Conservation (phyloP, 805 yeast genomes). For the Metschnikowia sp. region DNA sequence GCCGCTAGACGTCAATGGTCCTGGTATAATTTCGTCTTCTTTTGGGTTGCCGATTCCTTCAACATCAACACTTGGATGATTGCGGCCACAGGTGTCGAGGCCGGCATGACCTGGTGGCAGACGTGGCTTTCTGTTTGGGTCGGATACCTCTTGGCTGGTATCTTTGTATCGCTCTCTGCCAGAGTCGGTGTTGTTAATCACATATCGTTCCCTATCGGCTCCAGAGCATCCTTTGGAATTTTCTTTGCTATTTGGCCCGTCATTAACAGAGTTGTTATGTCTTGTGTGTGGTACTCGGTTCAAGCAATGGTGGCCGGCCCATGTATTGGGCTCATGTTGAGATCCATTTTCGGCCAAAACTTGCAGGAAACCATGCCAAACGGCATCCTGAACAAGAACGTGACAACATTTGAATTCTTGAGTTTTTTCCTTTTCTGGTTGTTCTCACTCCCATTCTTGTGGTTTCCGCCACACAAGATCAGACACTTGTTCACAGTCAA, state of each 20-base stretch:
- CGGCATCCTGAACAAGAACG: constrained; percentile 53
- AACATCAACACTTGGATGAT: constrained; percentile 90
- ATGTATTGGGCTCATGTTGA: constrained; percentile 66
- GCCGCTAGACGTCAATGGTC: constrained; percentile 74
- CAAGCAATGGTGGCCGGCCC: constrained; percentile 85
- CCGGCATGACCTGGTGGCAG: constrained; percentile 82
- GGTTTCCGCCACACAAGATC: constrained; percentile 77
- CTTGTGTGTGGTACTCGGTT: constrained; percentile 83
- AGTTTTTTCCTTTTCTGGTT: constrained; percentile 82
- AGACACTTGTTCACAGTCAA: constrained; percentile 83
- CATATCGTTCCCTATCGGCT: constrained; percentile 78
- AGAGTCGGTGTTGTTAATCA: constrained; percentile 81
- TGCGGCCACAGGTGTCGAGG: constrained; percentile 76
- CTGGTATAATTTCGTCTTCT: constrained; percentile 75
- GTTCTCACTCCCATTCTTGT: constrained; percentile 72
- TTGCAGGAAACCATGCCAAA: constrained; percentile 61
- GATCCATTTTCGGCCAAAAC: constrained; percentile 65
- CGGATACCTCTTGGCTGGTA: constrained; percentile 70
- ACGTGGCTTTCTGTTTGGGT: constrained; percentile 87
- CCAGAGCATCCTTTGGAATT: constrained; percentile 80
- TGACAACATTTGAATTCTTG: constrained; percentile 70
- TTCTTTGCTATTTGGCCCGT: constrained; percentile 89
- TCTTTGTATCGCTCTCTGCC: constrained; percentile 67
- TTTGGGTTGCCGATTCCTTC: constrained; percentile 89
- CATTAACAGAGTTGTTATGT: constrained; percentile 83